Base-by-base conservation (phyloP, 371 early-diverging fungal genomes). In the Lichtheimia ornata region DNA sequence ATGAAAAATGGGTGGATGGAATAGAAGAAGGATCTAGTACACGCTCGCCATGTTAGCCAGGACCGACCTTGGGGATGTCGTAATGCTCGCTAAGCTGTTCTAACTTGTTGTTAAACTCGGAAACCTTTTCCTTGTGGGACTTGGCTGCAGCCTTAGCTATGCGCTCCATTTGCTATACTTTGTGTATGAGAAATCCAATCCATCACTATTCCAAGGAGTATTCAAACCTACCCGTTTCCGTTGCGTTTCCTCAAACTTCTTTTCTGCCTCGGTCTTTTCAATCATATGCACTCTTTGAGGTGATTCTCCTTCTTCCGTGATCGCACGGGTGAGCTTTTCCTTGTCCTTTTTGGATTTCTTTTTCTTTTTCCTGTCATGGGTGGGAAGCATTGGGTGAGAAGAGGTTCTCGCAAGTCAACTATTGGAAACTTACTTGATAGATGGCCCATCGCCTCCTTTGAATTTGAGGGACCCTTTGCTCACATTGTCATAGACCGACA, bases 11-110 rank as follows among this genome's bases (percentile, higher is more conserved):
- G 11, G 9, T 35, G 35, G 35, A 35, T 35, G 35, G 35, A 35
- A 35, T 35, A 35, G 5, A 28, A 28, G 4, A 35, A 11, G 4
- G 28, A 4, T 28, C 3, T 35, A 9, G 35, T 11, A 35, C 9
- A 28, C 47, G 0, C 47, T n/a, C 11, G 14, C 45, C 18, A 27
- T 74, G 50, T 81, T 81, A 83, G 67, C 78, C 87, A 58, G 87
- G 87, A 58, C 85, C 85, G 50, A 88, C 88, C 63, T 88, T 88
- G 58, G 88, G 88, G 72, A 88, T 86, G 60, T 88, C 88, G 63
- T 87, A 84, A 68, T 88, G 88, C 66, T 88, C 88, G 28, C 87
- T 87, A 61, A 88, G 77, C 28, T 84, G 75, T 58, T 87, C 88
- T 6, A 86, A 66, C 50, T 85, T 84, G 35, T 79, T 71, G 55